Conservation (phyloP, 371 early-diverging fungal genomes). For the Mucor racemosus region DNA sequence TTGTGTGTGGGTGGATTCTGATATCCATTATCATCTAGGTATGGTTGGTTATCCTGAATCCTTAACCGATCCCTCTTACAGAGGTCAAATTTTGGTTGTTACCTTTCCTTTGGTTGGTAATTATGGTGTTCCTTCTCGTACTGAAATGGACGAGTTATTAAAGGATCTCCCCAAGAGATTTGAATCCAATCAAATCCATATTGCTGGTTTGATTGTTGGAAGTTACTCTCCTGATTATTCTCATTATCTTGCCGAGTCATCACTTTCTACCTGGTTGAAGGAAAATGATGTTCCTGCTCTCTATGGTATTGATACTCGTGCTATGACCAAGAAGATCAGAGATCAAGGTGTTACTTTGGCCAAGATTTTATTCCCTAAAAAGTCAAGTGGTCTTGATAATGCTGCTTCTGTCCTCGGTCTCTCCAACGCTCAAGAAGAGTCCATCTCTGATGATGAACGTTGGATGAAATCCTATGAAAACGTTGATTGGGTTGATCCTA, state of each 20-base stretch:
- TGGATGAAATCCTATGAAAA: slow-evolving; percentile 78
- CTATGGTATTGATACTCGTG: slow-evolving; percentile 93
- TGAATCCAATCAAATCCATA: slow-evolving; percentile 87
- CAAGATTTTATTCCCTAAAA: slow-evolving; percentile 83
- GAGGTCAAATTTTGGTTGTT: slow-evolving; percentile 92
- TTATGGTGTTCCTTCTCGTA: slow-evolving; percentile 88
- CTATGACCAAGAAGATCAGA: slow-evolving; percentile 85
- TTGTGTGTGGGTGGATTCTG: neutral
- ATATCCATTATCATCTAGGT: slow-evolving; percentile 28
- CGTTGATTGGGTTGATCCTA: slow-evolving; percentile 92
- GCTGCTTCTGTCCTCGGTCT: slow-evolving; percentile 50
- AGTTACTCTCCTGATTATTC: slow-evolving; percentile 89
- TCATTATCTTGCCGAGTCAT: slow-evolving; percentile 91
- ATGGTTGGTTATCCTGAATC: slow-evolving; percentile 89
- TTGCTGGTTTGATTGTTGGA: slow-evolving; percentile 86
- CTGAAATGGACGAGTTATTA: slow-evolving; percentile 73
- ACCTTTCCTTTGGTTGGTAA: slow-evolving; percentile 92
- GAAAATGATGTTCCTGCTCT: slow-evolving; percentile 88
- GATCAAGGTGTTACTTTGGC: slow-evolving; percentile 87
- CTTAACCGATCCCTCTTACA: slow-evolving; percentile 95
- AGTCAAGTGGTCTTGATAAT: slow-evolving; percentile 32
- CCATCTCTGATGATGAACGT: slow-evolving; percentile 31
- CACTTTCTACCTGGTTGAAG: slow-evolving; percentile 88
- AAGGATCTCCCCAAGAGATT: slow-evolving; percentile 87
- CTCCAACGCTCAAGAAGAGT: slow-evolving; percentile 27